These are phyloP conservation scores for Plectosphaerella plurivora DNA, from an alignment of 2,329 filamentous ascomycete species.

Conservation along the genomic window DNA sequence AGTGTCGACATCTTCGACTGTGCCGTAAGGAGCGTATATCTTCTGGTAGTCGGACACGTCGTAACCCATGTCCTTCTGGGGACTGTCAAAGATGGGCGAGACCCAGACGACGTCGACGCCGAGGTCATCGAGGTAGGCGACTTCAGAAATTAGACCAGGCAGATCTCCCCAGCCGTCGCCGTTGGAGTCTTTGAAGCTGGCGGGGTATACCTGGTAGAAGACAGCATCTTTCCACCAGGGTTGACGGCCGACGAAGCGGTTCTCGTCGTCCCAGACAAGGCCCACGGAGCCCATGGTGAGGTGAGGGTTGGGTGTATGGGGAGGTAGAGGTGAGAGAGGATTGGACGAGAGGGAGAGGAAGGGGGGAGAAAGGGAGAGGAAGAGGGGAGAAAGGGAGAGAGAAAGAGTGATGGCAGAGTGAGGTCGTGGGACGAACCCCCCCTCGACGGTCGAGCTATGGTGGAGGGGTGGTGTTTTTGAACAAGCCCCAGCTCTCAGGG, in stretches of 20 bases:
- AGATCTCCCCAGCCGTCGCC: conserved; percentile 63
- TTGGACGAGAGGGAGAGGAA: background rate
- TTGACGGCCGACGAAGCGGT: conserved; percentile 25
- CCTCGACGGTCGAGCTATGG: background rate
- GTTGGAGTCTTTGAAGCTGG: conserved; percentile 54
- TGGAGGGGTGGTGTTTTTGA: background rate
- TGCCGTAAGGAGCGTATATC: conserved; percentile 64
- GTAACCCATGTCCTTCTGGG: conserved; percentile 67
- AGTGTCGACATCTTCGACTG: conserved; percentile 59
- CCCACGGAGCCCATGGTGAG: conserved; percentile 22
- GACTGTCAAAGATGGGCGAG: conserved; percentile 47
- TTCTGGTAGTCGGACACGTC: conserved; percentile 66
- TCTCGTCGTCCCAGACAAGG: conserved; percentile 22
- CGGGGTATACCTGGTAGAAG: conserved; percentile 52
- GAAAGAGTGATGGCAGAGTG: background rate
- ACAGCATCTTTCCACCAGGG: conserved; percentile 42
- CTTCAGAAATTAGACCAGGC: conserved; percentile 57
- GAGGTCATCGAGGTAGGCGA: conserved; percentile 59
- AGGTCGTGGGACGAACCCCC: background rate
- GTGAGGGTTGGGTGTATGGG: background rate
- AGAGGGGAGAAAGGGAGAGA: background rate
- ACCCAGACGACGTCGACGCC: conserved; percentile 61
- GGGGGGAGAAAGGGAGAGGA: background rate
- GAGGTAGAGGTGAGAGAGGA: background rate
- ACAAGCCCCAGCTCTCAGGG: background rate